Evolutionary conservation across 148 eudicot genomes (phyloP), one percentile per base, ranked within the genome.

Genomic region (Diospyros kaki): DNA sequence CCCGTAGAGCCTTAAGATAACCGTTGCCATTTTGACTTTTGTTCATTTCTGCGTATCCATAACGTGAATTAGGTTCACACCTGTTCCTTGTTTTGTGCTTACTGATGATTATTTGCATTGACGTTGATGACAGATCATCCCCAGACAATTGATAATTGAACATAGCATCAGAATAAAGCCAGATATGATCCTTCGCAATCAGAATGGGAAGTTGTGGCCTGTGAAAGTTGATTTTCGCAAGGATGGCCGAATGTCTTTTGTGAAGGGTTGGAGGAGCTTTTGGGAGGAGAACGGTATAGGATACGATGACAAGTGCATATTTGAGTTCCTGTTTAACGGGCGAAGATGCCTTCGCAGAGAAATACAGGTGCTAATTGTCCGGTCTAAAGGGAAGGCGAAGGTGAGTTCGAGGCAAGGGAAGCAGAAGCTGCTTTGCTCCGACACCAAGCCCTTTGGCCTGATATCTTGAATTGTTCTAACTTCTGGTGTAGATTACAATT

Each of bases 131-230:
- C 77, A 74, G 77, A 17, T 2, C 12, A 41, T 64, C 41, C 71
- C 77, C 44, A 64, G 69, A 42, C 6, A 39, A 10, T 52, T 52
- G 60, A 13, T 50, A 15, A 18, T 8, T 2, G 28, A 74, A n/a
- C 3, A 41, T 18, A 42, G 56, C n/a, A 54, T 64, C 69, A 10
- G 65, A 74, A 53, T 74, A 52, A 53, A 64, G 41, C 61, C 62
- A 54, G 50, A 74, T 17, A 17, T 54, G 71, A 15, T 11, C 38
- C 42, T 74, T 4, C 11, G 61, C 4, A 46, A 64, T 41, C 50
- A 41, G 40, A 17, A 42, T 7, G 70, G 77, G 41, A 74, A 74
- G 62, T 41, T 14, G 52, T 74, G 69, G 69, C 77, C 61, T 52
- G 41, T 74, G 17, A 42, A 0, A 41, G 39, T 74, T 42, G 0